These are phyloP conservation scores for Edaphochlamys debaryana DNA, from an alignment of 139 green algal genomes.

Conservation along the genomic window DNA sequence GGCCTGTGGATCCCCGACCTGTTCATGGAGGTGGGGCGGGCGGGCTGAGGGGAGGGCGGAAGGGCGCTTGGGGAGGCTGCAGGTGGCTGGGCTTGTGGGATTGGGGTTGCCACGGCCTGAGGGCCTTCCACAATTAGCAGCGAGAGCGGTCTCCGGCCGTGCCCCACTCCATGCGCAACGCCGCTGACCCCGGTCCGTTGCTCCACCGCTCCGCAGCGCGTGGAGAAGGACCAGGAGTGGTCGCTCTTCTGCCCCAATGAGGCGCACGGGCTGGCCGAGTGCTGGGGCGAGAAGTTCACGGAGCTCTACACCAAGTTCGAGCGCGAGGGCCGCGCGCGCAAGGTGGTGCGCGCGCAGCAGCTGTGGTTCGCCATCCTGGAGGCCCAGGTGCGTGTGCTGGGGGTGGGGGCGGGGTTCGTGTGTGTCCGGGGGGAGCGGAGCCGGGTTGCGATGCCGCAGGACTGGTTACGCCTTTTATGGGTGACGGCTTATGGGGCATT, in stretches of 20 bases:
- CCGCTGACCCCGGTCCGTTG: no score
- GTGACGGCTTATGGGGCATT: not conserved
- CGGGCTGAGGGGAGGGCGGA: no score
- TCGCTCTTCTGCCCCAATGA: conserved; percentile 99
- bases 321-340: conserved; percentile 77
- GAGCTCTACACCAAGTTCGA: conserved; percentile 89
- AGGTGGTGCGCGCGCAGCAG: conserved; percentile 93
- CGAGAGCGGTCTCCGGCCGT: no score
- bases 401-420: no score
- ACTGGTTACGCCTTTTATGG: not conserved
- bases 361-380: conserved; percentile 99
- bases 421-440: no score
- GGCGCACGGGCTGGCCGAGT: conserved; percentile 92
- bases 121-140: no score
- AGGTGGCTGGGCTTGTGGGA: no score
- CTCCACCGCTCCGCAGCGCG: conserved; percentile 56
- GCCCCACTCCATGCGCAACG: no score
- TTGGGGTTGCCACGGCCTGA: no score
- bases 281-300: conserved; percentile 95
- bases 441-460: not conserved
- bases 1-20: conserved; percentile 97
- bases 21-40: conserved; percentile 84
- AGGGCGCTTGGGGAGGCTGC: no score
- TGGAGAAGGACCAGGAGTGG: conserved; percentile 90
- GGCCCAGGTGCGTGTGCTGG: no score